Conservation (phyloP, 352 stramenopile genomes). For the Phytophthora crassamura region DNA sequence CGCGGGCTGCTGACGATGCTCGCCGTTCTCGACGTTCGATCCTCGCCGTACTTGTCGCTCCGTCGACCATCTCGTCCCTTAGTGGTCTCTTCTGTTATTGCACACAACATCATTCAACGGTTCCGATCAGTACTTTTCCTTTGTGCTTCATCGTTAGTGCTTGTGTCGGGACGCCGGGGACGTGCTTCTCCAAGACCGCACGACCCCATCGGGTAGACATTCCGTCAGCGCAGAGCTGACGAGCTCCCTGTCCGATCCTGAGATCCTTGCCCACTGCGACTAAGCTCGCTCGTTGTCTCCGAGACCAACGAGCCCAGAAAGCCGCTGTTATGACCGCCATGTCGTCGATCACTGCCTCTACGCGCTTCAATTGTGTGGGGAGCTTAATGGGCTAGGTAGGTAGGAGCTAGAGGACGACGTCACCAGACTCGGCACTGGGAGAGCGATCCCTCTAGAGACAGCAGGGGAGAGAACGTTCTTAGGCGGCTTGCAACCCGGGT, state of each 20-base stretch:
- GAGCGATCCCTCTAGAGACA: too few species aligned
- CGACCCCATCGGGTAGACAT: too few species aligned
- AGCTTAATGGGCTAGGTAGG: too few species aligned
- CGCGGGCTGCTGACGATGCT: background rate
- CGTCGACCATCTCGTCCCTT: background rate
- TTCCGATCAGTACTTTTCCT: background rate
- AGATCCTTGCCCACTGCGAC: background rate
- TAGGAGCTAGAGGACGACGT: too few species aligned
- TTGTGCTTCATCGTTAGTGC: too few species aligned
- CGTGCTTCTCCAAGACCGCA: background rate
- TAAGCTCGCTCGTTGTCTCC: background rate
- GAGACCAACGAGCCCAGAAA: background rate
- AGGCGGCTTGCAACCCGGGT: too few species aligned
- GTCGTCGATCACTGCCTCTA: background rate
- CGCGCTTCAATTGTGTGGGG: background rate
- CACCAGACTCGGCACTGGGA: too few species aligned
- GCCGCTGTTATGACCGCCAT: slow-evolving; percentile 3
- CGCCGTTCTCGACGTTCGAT: background rate
- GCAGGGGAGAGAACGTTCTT: too few species aligned
- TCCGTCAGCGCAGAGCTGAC: background rate
- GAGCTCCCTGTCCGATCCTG: background rate
- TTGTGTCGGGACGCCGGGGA: too few species aligned
- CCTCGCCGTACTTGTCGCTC: background rate
- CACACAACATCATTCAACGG: background rate
- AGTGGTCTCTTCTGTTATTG: background rate